Evolutionary conservation across 768 basidiomycete species (phyloP).

Genomic region (Tulasnella sp.): DNA sequence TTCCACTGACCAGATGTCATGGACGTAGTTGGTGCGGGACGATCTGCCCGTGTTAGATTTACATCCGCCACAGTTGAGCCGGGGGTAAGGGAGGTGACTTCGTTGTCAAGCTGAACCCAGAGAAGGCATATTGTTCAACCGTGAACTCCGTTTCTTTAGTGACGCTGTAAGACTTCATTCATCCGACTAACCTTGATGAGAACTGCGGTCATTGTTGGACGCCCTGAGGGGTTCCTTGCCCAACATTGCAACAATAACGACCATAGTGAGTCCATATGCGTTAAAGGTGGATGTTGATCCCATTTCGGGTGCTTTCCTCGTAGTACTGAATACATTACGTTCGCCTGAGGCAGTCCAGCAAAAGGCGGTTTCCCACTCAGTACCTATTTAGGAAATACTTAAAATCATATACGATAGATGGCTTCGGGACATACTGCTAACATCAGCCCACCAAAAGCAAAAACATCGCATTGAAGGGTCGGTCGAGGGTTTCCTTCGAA

Average conservation of each 20-base stretch:
- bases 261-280: neutral
- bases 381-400: neutral
- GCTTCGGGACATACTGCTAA: neutral
- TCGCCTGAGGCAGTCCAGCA: neutral
- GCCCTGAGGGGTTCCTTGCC: neutral
- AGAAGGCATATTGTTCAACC: too few species aligned
- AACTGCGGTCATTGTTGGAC: neutral
- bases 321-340: neutral
- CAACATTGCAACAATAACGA: neutral
- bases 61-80: too few species aligned
- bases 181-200: neutral
- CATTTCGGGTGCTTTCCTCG: neutral
- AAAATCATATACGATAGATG: neutral
- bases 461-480: slow-evolving; percentile 7
- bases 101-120: too few species aligned
- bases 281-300: neutral
- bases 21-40: too few species aligned
- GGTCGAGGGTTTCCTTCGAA: neutral
- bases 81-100: too few species aligned
- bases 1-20: too few species aligned
- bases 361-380: neutral
- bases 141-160: too few species aligned
- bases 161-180: neutral
- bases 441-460: slow-evolving; percentile 12
- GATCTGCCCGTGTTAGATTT: too few species aligned